phyloP scores from a whole-genome alignment of 805 yeast genomes.

The Yamadazyma paraphyllophila region DNA sequence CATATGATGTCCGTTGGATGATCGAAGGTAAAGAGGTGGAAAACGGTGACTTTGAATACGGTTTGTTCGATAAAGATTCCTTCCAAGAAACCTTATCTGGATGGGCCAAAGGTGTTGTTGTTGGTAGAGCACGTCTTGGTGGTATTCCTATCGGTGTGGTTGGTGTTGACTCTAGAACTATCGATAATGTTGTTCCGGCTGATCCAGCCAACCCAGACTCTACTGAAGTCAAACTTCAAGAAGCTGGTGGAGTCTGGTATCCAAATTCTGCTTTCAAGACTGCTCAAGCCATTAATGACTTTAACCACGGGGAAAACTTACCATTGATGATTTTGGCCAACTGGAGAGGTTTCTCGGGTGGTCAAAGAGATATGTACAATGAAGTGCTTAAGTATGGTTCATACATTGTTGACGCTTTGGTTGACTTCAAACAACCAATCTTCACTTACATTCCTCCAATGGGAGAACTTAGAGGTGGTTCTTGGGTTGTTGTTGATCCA shows the following conservation, averaged over 20 bases:
- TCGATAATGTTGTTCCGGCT: slow-evolving; percentile 91
- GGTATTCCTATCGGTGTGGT: slow-evolving; percentile 99
- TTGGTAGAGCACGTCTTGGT: slow-evolving; percentile 97
- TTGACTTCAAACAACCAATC: slow-evolving; percentile 94
- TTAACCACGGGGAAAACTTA: slow-evolving; percentile 96
- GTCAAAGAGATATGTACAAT: slow-evolving; percentile 99
- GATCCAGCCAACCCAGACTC: slow-evolving; percentile 98
- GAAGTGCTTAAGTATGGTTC: slow-evolving; percentile 98
- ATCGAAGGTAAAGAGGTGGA: slow-evolving; percentile 78
- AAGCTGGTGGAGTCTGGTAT: slow-evolving; percentile 99
- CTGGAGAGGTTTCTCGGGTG: slow-evolving; percentile 99
- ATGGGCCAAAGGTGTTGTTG: slow-evolving; percentile 98
- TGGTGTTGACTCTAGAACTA: slow-evolving; percentile 88
- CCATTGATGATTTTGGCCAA: slow-evolving; percentile 97
- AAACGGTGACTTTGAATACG: slow-evolving; percentile 71
- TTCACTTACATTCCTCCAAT: slow-evolving; percentile 96
- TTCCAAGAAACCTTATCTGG: slow-evolving; percentile 96
- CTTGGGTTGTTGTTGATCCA: slow-evolving; percentile 99
- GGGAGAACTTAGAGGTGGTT: slow-evolving; percentile 99
- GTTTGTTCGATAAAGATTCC: slow-evolving; percentile 88
- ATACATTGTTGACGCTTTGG: slow-evolving; percentile 94
- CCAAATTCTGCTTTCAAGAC: slow-evolving; percentile 99
- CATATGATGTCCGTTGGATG: slow-evolving; percentile 93
- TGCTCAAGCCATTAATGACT: slow-evolving; percentile 96
- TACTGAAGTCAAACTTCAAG: slow-evolving; percentile 81